These are phyloP conservation scores for Trichoderma harzianum DNA, from an alignment of 2,329 filamentous ascomycete genomes.

Conservation along the genomic window DNA sequence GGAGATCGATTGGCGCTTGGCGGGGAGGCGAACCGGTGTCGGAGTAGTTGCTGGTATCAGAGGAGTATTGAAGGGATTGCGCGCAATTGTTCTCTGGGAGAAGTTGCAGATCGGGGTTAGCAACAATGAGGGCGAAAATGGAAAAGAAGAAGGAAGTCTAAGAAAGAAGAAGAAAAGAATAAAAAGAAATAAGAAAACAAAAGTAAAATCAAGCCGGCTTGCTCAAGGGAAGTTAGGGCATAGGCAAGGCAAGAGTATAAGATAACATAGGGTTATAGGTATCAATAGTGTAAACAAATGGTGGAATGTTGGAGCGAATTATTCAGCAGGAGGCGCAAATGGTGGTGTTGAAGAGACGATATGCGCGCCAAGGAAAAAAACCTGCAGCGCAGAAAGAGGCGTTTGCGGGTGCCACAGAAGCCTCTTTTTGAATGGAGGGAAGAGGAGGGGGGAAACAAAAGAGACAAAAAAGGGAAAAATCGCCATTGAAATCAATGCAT, in stretches of 20 bases:
- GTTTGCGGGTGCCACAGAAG: constrained; percentile 8
- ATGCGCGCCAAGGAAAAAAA: constrained; percentile 12
- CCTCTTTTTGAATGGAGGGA: background rate
- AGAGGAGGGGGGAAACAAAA: background rate
- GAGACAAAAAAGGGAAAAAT: background rate
- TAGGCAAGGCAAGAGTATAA: background rate
- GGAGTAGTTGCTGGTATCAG: constrained; percentile 20
- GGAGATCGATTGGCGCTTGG: constrained; percentile 48
- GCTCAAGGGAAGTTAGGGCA: background rate
- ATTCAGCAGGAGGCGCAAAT: background rate
- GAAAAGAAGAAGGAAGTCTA: background rate
- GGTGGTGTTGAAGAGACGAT: background rate
- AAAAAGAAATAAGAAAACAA: background rate
- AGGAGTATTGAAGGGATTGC: background rate
- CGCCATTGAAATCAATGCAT: background rate
- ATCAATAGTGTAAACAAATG: background rate
- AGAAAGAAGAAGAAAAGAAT: background rate
- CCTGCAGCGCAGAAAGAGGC: constrained; percentile 7
- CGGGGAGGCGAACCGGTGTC: constrained; percentile 45
- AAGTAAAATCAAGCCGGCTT: background rate
- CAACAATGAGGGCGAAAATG: background rate
- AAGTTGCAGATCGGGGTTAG: background rate
- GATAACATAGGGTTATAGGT: background rate
- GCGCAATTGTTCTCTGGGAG: constrained; percentile 1
- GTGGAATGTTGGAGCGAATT: background rate